Base-by-base conservation (phyloP, 106 monocot genomes). In the Alisma plantagoaquatica region DNA sequence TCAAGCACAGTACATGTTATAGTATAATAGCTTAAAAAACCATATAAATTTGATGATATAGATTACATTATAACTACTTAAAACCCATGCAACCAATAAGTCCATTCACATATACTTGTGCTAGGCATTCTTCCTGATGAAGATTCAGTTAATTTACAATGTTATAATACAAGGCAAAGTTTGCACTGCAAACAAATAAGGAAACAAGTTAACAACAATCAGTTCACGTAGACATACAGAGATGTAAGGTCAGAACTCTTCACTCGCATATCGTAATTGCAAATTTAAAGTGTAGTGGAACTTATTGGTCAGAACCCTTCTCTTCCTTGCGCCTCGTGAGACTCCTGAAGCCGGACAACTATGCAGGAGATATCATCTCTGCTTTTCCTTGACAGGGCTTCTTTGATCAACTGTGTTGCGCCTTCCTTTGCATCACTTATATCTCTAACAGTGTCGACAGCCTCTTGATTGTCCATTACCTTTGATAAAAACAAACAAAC, bases 341-440 rank as follows among this genome's bases (percentile, higher is more conserved):
- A 28, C 14, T 28, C 51, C 11, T 27, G 66, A 49, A 67, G 57
- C 38, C 57, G 27, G 41, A 68, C 50, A 10, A 68, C 67, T 22
- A 68, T 59, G 23, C 67, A 68, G 10, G 67, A 68, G 14, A 68
- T 68, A 24, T 68, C 67, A 49, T 68, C 67, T 33, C 59, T 68
- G 67, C 67, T 68, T 35, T 51, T 68, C 21, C 35, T 48, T 30
- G 35, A 33, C 31, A 68, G 41, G 2, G 67, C 58, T 28, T 58
- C 58, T 9, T 58, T 21, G 2, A 46, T 59, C 35, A 68, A 31
- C 5, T 23, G 21, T 41, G 49, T 58, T 21, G 67, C 59, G 27
- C 58, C 67, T 6, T n/a, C 20, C 31, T 58, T 57, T 20, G 67
- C 49, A 59, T 68, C 59, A 41, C 33, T 51, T 10, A 50, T 38